These are phyloP conservation scores for Hypholoma fasciculare DNA, from an alignment of 768 basidiomycete genomes.

Conservation along the genomic window DNA sequence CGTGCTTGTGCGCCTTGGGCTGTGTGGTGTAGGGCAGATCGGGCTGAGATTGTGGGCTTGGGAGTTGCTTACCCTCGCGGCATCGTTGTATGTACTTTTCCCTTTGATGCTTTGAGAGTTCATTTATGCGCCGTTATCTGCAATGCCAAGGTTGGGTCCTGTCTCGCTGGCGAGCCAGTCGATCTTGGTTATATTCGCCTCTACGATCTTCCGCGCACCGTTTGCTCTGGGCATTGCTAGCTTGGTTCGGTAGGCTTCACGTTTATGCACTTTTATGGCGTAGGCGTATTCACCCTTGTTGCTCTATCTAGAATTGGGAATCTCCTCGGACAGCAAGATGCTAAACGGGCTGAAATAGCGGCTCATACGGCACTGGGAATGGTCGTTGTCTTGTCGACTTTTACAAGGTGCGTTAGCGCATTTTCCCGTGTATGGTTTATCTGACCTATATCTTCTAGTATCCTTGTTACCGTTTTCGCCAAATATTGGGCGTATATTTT, in stretches of 20 bases:
- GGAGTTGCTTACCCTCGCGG: conserved; percentile 70
- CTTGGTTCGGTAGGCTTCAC: conserved; percentile 64
- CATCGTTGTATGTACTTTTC: conserved; percentile 35
- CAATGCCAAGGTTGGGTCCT: conserved; percentile 62
- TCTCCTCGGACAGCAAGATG: conserved; percentile 76
- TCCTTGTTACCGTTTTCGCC: conserved; percentile 56
- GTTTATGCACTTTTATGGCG: background rate
- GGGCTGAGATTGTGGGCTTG: conserved; percentile 95
- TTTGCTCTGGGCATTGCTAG: conserved; percentile 77
- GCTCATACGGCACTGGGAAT: conserved; percentile 64
- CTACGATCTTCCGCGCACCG: conserved; percentile 76
- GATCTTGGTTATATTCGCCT: conserved; percentile 73
- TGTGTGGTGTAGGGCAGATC: conserved; percentile 80
- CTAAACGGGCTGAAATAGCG: conserved; percentile 66
- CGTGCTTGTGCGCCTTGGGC: conserved; percentile 66
- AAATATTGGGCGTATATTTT: conserved; percentile 69
- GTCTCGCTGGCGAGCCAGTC: conserved; percentile 82
- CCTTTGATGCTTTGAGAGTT: background rate
- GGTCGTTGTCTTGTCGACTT: conserved; percentile 55
- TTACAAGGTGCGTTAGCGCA: conserved; percentile 52
- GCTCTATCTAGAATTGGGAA: conserved; percentile 72
- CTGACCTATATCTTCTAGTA: conserved; percentile 27
- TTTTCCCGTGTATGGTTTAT: no score
- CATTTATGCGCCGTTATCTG: background rate
- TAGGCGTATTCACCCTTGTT: background rate